Conservation (phyloP, 768 basidiomycete species). For the Strobilomyces echinocephalus region DNA sequence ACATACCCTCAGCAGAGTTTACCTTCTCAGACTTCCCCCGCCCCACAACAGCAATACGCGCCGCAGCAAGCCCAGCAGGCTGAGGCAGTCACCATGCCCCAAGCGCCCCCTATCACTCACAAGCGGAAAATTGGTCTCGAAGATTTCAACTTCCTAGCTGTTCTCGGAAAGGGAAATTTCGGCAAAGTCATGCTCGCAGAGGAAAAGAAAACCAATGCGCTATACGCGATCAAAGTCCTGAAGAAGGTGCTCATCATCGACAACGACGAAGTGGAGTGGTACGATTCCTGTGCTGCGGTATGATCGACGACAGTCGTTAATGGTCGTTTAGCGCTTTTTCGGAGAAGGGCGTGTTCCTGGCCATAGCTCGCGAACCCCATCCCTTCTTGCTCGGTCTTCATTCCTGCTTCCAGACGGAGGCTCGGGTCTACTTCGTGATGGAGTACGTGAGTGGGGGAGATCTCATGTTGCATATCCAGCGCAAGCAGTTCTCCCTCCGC, state of each 20-base stretch:
- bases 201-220: conserved; percentile 83
- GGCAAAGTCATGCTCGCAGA: conserved; percentile 99
- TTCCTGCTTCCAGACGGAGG: conserved; percentile 99
- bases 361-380: conserved; percentile 95
- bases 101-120: conserved; percentile 38
- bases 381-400: conserved; percentile 96
- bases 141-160: conserved; percentile 98
- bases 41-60: conserved; percentile 24
- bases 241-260: conserved; percentile 99
- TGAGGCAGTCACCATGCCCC: conserved; percentile 21
- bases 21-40: conserved; percentile 12
- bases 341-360: conserved; percentile 96
- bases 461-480: conserved; percentile 98
- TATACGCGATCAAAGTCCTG: conserved; percentile 99
- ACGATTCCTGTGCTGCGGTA: conserved; percentile 14
- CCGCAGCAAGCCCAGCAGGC: conserved; percentile 30
- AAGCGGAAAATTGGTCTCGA: conserved; percentile 92
- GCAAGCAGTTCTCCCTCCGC: conserved; percentile 96
- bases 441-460: conserved; percentile 99
- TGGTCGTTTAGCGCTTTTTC: conserved; percentile 75
- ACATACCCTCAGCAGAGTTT: conserved; percentile 24
- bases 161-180: conserved; percentile 98
- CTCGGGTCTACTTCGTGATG: conserved; percentile 99
- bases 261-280: conserved; percentile 99
- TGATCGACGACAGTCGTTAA: conserved; percentile 1